phyloP scores from a whole-genome alignment of 164 flowering plant genomes.

The Berberis vulgaris region DNA sequence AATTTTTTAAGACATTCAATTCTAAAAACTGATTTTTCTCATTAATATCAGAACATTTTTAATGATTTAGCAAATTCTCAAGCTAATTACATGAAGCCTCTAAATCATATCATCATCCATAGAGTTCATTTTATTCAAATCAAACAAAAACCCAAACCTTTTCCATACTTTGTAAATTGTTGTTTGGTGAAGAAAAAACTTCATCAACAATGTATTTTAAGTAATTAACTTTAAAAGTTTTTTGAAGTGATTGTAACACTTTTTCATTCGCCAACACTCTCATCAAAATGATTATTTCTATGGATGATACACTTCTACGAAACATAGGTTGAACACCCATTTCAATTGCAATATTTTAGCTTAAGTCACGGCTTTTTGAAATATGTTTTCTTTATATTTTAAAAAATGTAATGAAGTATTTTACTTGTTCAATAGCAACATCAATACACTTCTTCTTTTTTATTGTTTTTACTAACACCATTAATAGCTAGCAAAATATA shows the following conservation, averaged over 20 bases:
- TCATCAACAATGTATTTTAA: neutral
- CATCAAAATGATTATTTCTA: neutral
- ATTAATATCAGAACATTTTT: neutral
- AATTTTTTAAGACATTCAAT: neutral
- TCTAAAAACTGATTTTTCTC: neutral
- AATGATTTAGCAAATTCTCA: neutral
- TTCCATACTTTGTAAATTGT: no score
- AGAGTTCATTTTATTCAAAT: no score
- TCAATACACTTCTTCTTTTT: neutral
- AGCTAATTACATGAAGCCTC: neutral
- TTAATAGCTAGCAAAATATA: no score
- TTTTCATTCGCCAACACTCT: neutral
- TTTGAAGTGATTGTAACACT: neutral
- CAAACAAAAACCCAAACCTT: no score
- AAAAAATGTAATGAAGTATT: no score
- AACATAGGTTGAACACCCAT: neutral
- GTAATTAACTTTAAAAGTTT: neutral
- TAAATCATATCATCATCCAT: no score
- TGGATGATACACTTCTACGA: neutral
- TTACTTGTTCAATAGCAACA: no score
- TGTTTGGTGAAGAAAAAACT: neutral
- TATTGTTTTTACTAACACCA: neutral
- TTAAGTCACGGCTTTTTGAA: neutral
- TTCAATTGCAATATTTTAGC: neutral
- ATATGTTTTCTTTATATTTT: neutral